phyloP scores from a whole-genome alignment of 768 basidiomycete species.

The Cyclocybe cylindracea region DNA sequence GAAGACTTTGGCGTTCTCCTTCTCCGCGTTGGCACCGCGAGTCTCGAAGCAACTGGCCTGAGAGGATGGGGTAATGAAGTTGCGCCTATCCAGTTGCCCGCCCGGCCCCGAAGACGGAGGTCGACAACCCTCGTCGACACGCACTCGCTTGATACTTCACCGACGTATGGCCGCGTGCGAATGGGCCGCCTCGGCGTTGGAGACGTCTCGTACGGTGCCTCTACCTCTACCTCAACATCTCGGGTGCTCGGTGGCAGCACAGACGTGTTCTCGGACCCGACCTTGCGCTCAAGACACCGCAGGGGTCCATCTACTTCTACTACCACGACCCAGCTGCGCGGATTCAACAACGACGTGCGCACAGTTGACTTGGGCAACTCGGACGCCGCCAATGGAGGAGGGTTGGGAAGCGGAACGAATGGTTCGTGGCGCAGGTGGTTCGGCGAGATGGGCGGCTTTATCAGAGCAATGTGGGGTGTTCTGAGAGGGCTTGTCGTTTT shows the following conservation, averaged over 20 bases:
- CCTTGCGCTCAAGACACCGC: not conserved
- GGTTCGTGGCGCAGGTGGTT: constrained; percentile 15
- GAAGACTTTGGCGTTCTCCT: constrained; percentile 76
- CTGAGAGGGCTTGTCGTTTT: constrained; percentile 21
- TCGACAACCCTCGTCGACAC: too few relatives aligned
- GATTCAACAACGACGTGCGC: constrained; percentile 29
- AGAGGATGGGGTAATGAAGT: constrained; percentile 78
- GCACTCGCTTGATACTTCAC: not conserved
- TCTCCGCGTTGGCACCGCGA: constrained; percentile 72
- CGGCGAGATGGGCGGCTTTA: constrained; percentile 21
- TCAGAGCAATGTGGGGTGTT: constrained; percentile 25
- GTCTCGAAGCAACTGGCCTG: constrained; percentile 72
- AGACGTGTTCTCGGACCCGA: not conserved
- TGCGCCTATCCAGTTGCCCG: constrained; percentile 42
- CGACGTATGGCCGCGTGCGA: constrained; percentile 27
- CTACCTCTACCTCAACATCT: not conserved
- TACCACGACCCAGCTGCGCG: constrained; percentile 3
- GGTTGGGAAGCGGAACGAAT: constrained; percentile 1
- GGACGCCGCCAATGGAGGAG: constrained; percentile 1
- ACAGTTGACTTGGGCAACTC: constrained; percentile 26
- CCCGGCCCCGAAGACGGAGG: too few relatives aligned
- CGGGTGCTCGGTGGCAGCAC: not conserved
- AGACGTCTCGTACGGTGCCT: constrained; percentile 24
- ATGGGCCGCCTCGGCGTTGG: constrained; percentile 33
- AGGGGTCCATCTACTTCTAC: not conserved